These are phyloP conservation scores for Trichophyton schoenleinii DNA, from an alignment of 2,329 filamentous ascomycete species.

Conservation along the genomic window DNA sequence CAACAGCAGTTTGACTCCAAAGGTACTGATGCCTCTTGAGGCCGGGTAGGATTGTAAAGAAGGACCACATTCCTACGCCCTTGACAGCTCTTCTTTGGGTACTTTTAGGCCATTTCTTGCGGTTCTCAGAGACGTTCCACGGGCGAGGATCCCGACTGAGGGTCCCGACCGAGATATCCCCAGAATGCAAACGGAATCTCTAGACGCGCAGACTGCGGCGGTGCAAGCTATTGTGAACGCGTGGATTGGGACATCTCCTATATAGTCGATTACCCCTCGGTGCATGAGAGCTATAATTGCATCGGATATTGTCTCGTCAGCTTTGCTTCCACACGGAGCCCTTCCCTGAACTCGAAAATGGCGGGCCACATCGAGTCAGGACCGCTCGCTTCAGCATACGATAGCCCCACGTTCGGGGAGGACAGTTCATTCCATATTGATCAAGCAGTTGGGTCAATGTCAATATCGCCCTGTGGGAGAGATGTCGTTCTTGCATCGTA, in stretches of 20 bases:
- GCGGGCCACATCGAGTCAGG: not conserved
- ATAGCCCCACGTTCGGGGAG: slow-evolving; percentile 77
- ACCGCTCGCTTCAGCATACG: slow-evolving; percentile 46
- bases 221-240: not conserved
- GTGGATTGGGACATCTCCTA: not conserved
- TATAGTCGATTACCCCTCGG: not conserved
- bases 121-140: not conserved
- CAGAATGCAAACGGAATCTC: not conserved
- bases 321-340: not conserved
- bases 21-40: not conserved
- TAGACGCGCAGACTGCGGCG: not conserved
- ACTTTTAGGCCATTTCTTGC: not conserved
- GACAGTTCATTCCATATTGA: slow-evolving; percentile 77
- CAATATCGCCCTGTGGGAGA: slow-evolving; percentile 80
- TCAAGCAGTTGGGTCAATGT: slow-evolving; percentile 69
- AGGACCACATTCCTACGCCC: not conserved
- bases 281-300: not conserved
- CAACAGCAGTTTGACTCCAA: not conserved
- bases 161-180: not conserved
- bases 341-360: not conserved
- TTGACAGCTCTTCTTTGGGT: not conserved
- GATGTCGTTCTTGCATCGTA: slow-evolving; percentile 79
- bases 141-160: not conserved
- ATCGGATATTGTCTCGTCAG: not conserved
- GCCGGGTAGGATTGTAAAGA: not conserved